Conservation (phyloP, 192 early-diverging fungal genomes). For the Chytriomyces hyalinus region DNA sequence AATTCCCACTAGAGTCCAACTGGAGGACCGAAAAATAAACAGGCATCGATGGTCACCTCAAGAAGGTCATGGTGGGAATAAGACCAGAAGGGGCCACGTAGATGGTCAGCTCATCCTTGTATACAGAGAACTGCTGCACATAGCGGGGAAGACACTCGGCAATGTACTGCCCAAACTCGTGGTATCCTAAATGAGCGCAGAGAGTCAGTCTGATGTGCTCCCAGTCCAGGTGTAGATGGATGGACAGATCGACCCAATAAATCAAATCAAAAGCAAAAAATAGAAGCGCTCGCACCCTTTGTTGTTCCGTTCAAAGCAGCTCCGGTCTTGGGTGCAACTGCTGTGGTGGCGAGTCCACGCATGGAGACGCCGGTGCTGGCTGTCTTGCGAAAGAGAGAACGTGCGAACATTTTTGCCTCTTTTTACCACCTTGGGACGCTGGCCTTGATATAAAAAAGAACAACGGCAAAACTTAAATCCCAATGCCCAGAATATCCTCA, state of each 20-base stretch:
- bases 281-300: constrained; percentile 1
- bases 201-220: neutral
- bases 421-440: neutral
- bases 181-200: constrained; percentile 7
- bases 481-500: constrained; percentile 19
- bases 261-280: neutral
- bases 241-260: neutral
- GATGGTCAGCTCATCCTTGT: constrained; percentile 97
- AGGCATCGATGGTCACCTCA: constrained; percentile 41
- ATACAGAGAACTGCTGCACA: constrained; percentile 96
- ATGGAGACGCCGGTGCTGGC: neutral
- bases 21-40: too few species aligned
- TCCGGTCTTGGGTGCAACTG: neutral
- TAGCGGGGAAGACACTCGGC: constrained; percentile 87
- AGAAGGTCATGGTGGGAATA: constrained; percentile 80
- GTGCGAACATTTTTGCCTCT: constrained; percentile 4
- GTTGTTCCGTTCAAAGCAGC: neutral
- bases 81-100: constrained; percentile 86
- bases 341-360: neutral
- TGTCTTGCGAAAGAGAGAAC: neutral
- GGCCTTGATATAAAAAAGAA: too few species aligned
- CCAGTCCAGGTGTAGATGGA: neutral
- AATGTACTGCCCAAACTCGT: constrained; percentile 84
- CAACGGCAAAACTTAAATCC: neutral
- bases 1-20: too few species aligned